Base-by-base conservation (phyloP, 208 protist genomes). In the Wallacemonas sp. region DNA sequence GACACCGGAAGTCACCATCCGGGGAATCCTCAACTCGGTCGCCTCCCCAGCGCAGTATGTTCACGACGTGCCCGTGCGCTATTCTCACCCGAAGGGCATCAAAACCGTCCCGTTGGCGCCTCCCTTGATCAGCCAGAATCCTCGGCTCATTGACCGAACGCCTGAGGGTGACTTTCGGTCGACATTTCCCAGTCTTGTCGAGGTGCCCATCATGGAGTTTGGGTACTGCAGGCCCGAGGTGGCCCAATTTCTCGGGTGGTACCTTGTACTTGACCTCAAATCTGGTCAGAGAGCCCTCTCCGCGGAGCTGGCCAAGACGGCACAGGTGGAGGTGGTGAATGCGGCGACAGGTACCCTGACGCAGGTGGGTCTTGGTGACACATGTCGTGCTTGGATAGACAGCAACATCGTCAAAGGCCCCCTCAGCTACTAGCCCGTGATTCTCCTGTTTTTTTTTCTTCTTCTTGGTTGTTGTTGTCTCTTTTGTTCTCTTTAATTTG, bases 171-270 rank as follows among this genome's bases (percentile, higher is more conserved):
- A 20, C 26, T 33, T 22, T 1, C n/a, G 36, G 14, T 41, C 52
- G 26, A 3, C 48, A 4, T 33, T 59, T 42, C 52, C 31, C 20
- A 8, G n/a, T 26, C n/a, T 59, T 39, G 32, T 41, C 2, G 32
- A 59, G 7, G 52, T 55, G 5, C 48, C 48, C 23, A 7, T 55
- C 48, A 16, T 2, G 18, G 48, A 14, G 18, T 8, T 16, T 4
- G 14, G 3, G 4, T 59, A 44, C n/a, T 33, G 11, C n/a, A 4
- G 52, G 22, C 31, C 10, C 31, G 16, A 59, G 29, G 20, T 59
- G 29, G 4, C 20, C 18, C 52, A 33, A 26, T 59, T 59, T 26
- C 14, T 59, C 3, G 52, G 52, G 16, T 59, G 52, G 52, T 41
- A 26, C n/a, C 7, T 59, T 23, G 52, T n/a, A 3, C 26, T 59